Conservation (phyloP, 495 filamentous ascomycete species). For the Glarea lozoyensis region DNA sequence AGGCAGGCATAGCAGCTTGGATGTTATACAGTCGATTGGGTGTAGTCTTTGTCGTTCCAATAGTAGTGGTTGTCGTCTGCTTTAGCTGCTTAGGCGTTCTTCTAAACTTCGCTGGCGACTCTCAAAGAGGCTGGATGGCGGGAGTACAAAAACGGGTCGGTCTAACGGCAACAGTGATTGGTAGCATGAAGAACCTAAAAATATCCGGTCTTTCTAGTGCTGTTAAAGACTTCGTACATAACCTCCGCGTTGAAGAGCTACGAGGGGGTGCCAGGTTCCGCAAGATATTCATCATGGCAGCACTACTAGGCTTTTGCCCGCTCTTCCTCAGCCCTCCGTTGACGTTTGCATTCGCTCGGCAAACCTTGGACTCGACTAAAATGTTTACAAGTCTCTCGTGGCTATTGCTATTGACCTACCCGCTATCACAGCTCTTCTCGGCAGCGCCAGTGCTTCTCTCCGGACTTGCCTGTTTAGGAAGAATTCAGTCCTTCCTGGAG, state of each 20-base stretch:
- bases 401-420: background rate
- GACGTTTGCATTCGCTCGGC: conserved; percentile 8
- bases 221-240: conserved; percentile 13
- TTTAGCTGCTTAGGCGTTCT: conserved; percentile 14
- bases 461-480: conserved; percentile 25
- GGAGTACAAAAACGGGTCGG: conserved; percentile 31
- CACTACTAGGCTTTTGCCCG: conserved; percentile 9
- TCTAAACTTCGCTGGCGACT: conserved; percentile 8
- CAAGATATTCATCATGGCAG: conserved; percentile 24
- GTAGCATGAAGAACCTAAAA: conserved; percentile 38
- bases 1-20: conserved; percentile 10
- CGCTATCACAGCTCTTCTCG: conserved; percentile 3
- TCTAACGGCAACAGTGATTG: conserved; percentile 25
- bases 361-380: background rate
- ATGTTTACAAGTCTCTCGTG: background rate
- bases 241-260: conserved; percentile 15
- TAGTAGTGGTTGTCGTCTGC: conserved; percentile 20
- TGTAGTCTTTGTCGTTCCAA: conserved; percentile 1
- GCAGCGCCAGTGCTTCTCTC: conserved; percentile 12
- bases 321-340: conserved; percentile 16
- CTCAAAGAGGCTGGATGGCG: conserved; percentile 36
- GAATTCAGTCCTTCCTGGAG: conserved; percentile 32
- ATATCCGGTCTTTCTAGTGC: conserved; percentile 28
- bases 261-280: conserved; percentile 12
- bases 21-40: conserved; percentile 12